phyloP scores from a whole-genome alignment of 768 basidiomycete species.

The Cystobasidium tubakii region DNA sequence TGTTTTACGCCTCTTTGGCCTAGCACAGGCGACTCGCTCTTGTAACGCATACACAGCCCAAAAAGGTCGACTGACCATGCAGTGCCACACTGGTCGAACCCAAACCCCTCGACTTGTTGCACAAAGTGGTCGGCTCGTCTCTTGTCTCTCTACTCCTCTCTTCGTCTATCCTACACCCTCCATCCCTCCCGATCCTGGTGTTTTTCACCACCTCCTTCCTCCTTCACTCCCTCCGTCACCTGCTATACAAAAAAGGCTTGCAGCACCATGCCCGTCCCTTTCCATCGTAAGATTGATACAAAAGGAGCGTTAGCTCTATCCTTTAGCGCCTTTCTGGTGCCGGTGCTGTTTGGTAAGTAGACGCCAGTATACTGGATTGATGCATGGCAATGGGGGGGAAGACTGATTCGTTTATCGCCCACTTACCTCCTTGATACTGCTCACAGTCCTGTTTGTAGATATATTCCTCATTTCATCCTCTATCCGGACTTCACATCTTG shows the following conservation, averaged over 20 bases:
- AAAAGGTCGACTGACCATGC: neutral
- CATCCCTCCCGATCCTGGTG: neutral
- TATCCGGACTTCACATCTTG: neutral
- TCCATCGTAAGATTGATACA: neutral
- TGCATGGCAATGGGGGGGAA: too few species aligned
- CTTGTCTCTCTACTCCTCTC: slow-evolving; percentile 1
- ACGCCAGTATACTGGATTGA: neutral
- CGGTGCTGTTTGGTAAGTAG: neutral
- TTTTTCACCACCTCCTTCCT: neutral
- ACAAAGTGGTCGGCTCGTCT: neutral
- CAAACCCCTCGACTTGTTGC: neutral
- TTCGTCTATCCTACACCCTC: neutral
- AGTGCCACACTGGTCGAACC: neutral
- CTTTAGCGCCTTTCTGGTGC: neutral
- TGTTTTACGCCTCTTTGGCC: too few species aligned
- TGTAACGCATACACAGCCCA: neutral
- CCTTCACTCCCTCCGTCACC: neutral
- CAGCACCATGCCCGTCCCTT: neutral
- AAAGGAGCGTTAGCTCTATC: slow-evolving; percentile 24
- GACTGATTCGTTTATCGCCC: too few species aligned
- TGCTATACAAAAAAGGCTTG: neutral
- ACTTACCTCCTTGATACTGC: too few species aligned
- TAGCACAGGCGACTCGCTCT: neutral
- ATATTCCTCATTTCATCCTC: neutral
- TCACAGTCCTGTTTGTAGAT: neutral